Conservation (phyloP, 2,329 filamentous ascomycete genomes). For the Penicillium concentricum region DNA sequence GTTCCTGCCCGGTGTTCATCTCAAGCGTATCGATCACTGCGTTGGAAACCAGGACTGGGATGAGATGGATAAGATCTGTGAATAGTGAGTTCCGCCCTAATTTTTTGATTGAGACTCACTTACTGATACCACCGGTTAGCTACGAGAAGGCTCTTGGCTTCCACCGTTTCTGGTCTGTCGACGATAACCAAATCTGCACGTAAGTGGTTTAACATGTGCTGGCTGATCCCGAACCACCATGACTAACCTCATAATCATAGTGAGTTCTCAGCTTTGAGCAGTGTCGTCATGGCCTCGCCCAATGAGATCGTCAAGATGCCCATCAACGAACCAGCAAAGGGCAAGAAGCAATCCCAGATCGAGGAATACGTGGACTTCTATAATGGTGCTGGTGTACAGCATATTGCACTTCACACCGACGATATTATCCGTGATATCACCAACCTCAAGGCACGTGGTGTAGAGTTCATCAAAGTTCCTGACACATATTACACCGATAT, state of each 20-base stretch:
- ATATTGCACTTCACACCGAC: conserved; percentile 80
- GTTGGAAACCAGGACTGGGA: conserved; percentile 97
- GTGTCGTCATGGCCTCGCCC: conserved; percentile 83
- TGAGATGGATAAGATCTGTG: conserved; percentile 69
- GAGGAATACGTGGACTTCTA: conserved; percentile 93
- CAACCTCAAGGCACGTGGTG: conserved; percentile 77
- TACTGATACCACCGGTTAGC: conserved; percentile 39
- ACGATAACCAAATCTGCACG: conserved; percentile 86
- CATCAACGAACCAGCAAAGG: conserved; percentile 90
- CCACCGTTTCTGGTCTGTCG: conserved; percentile 96
- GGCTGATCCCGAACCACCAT: background rate
- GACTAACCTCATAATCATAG: conserved; percentile 16
- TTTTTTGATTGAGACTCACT: background rate
- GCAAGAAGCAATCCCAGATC: conserved; percentile 90
- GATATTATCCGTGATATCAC: conserved; percentile 77
- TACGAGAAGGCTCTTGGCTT: conserved; percentile 90
- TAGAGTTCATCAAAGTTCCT: conserved; percentile 90
- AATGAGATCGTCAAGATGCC: conserved; percentile 95
- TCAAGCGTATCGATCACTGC: conserved; percentile 87
- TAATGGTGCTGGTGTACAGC: conserved; percentile 84
- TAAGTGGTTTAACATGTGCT: conserved; percentile 21
- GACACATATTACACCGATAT: conserved; percentile 81
- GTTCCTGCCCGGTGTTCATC: conserved; percentile 61
- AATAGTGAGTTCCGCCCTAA: conserved; percentile 48
- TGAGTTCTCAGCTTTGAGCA: conserved; percentile 84